These are phyloP conservation scores for Chrysanthemum lavandulifolium DNA, from an alignment of 129 eudicot species.

Conservation along the genomic window DNA sequence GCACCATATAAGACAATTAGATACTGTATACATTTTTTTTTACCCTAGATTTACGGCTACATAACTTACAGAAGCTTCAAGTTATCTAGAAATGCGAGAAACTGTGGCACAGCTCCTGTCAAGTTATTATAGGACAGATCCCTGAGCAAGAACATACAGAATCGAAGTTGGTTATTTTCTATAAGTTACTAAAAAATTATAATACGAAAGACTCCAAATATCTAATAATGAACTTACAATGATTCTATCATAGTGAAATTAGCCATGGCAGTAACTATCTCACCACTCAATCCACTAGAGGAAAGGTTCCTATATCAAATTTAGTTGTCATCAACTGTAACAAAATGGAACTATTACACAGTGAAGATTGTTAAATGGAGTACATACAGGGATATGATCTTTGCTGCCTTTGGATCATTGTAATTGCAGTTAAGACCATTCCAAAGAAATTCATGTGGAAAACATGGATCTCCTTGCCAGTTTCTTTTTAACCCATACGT, in stretches of 20 bases:
- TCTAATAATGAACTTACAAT: slow-evolving; percentile 23
- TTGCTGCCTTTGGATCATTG: neutral
- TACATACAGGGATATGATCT: neutral
- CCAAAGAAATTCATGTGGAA: neutral
- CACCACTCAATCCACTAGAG: slow-evolving; percentile 25
- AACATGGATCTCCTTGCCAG: slow-evolving; percentile 47
- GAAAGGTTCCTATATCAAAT: slow-evolving; percentile 28
- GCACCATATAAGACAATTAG: no score
- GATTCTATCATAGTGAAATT: slow-evolving; percentile 27
- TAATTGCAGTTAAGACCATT: neutral
- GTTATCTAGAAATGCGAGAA: no score
- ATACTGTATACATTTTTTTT: no score
- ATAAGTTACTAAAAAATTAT: no score
- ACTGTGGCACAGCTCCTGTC: no score
- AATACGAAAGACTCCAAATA: slow-evolving; percentile 11
- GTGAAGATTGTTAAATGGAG: neutral
- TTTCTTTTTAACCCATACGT: slow-evolving; percentile 19
- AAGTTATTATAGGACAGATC: no score
- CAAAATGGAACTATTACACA: neutral
- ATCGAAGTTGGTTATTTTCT: no score
- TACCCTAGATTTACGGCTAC: neutral
- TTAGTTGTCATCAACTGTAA: neutral
- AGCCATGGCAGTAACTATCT: slow-evolving; percentile 20
- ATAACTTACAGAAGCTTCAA: no score
- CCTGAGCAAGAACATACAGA: no score